Evolutionary conservation across 306 rosid genomes (phyloP).

Genomic region (Fragaria iinumae): DNA sequence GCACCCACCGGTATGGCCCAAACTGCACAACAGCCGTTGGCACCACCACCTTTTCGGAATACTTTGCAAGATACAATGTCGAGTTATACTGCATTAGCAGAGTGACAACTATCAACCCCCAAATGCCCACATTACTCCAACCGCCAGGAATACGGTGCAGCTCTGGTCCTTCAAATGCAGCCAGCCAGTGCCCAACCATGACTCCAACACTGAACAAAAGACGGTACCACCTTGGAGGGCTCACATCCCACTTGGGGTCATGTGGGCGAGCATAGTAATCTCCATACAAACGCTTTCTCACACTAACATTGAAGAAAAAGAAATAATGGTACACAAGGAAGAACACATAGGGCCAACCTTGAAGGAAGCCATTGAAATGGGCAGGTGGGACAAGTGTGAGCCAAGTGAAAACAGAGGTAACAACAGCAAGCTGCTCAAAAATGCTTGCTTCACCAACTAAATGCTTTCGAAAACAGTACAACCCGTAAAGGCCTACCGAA

Average conservation of each 20-base stretch:
- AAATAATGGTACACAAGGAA: conserved; percentile 84
- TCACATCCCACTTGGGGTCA: conserved; percentile 85
- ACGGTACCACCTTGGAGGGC: conserved; percentile 55
- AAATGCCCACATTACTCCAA: conserved; percentile 68
- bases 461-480: conserved; percentile 65
- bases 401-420: conserved; percentile 84
- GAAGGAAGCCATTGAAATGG: conserved; percentile 84
- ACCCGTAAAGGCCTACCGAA: conserved; percentile 56
- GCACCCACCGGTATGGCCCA: conserved; percentile 92
- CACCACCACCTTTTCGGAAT: conserved; percentile 87
- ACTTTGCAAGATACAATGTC: conserved; percentile 78
- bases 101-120: conserved; percentile 60
- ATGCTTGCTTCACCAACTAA: conserved; percentile 58
- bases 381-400: conserved; percentile 92
- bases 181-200: conserved; percentile 82
- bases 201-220: conserved; percentile 63
- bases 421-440: conserved; percentile 74
- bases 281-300: conserved; percentile 78
- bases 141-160: conserved; percentile 69
- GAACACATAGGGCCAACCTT: conserved; percentile 95
- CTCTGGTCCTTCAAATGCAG: conserved; percentile 95
- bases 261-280: conserved; percentile 74
- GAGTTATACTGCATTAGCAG: conserved; percentile 78
- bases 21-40: conserved; percentile 86
- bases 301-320: conserved; percentile 88